Percentiles rank a stretch among this genome's conserved stretches.
These are phyloP conservation scores for Claviceps capensis DNA, from an alignment of 2,329 filamentous ascomycete species.

Conservation along the genomic window DNA sequence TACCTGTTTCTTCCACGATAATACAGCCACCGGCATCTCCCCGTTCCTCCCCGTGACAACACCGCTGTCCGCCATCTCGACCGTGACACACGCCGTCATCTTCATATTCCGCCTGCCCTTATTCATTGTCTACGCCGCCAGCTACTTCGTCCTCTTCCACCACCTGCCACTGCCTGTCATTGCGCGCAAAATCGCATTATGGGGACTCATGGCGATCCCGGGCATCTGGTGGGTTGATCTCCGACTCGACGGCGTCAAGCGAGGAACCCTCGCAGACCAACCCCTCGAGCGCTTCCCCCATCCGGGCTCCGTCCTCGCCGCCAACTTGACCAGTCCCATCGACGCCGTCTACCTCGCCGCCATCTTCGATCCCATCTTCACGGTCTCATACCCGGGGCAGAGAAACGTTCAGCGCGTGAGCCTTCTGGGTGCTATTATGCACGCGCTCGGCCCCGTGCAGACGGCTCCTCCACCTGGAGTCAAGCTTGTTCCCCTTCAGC, in stretches of 20 bases:
- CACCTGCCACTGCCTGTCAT: slow-evolving; percentile 54
- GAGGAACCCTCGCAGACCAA: slow-evolving; percentile 70
- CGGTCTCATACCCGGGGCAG: slow-evolving; percentile 63
- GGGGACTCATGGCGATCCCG: slow-evolving; percentile 75
- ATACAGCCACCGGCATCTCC: slow-evolving; percentile 78
- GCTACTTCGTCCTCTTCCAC: slow-evolving; percentile 73
- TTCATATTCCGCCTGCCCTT: slow-evolving; percentile 72
- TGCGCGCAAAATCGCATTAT: slow-evolving; percentile 70
- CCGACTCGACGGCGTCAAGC: slow-evolving; percentile 93
- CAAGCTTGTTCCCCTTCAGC: slow-evolving; percentile 45
- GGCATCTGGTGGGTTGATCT: slow-evolving; percentile 98
- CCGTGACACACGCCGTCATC: slow-evolving; percentile 54
- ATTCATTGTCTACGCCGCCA: slow-evolving; percentile 50
- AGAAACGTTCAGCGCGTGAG: slow-evolving; percentile 63
- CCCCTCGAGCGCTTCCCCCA: slow-evolving; percentile 62
- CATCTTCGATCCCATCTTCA: slow-evolving; percentile 94
- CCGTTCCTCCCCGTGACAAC: slow-evolving; percentile 79
- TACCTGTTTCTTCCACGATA: background rate
- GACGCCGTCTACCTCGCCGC: slow-evolving; percentile 89
- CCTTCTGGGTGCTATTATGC: slow-evolving; percentile 59
- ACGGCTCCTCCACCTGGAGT: slow-evolving; percentile 30
- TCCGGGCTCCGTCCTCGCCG: slow-evolving; percentile 69
- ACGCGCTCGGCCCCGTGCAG: slow-evolving; percentile 51
- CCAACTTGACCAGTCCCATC: slow-evolving; percentile 83
- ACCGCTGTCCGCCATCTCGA: slow-evolving; percentile 46